Evolutionary conservation across 371 early-diverging fungal genomes (phyloP), one percentile per base, ranked within the genome.

Genomic region (Syncephalastrum sp.): DNA sequence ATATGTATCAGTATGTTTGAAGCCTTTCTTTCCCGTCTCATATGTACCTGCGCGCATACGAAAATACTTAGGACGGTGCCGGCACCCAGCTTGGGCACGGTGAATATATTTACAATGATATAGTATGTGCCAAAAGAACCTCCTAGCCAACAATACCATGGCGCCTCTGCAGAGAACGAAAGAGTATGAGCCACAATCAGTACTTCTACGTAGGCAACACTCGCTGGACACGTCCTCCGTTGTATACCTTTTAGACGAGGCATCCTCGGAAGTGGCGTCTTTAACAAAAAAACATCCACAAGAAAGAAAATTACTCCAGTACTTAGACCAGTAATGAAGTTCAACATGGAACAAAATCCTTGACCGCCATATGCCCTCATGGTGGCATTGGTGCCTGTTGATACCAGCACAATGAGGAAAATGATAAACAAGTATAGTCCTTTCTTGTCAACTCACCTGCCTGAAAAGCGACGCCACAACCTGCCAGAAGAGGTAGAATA

Each of bases 1-100:
- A 7, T 16, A 27, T 47, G 15, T 10, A 42, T 21, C 21, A 15
- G 29, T 43, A 24, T 14, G 17, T 16, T 43, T 33, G 23, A 17
- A 23, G 33, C n/a, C 4, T 12, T 23, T 45, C 25, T n/a, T 19
- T 19, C 13, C n/a, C 6, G 7, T 42, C 17, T n/a, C 17, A 33
- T 43, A 23, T 47, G 51, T 65, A 81, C 57, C 57, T 79, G 74
- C 25, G 80, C 60, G 43, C 76, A 75, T 27, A 82, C 77, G 53
- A 79, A 76, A 13, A 82, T 72, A 56, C 80, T 79, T n/a, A 73
- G 49, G 1, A 73, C 70, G 3, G 82, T 82, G 46, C 72, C 79
- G 25, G 81, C 69, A 8, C 82, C 80, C 10, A 80, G 67, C 50
- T 65, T 69, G 12, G 82, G 77, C 15, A 80, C 72, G 10, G 70